These are phyloP conservation scores for Cerrena zonata DNA, from an alignment of 1,284 basidiomycete genomes.

Conservation along the genomic window DNA sequence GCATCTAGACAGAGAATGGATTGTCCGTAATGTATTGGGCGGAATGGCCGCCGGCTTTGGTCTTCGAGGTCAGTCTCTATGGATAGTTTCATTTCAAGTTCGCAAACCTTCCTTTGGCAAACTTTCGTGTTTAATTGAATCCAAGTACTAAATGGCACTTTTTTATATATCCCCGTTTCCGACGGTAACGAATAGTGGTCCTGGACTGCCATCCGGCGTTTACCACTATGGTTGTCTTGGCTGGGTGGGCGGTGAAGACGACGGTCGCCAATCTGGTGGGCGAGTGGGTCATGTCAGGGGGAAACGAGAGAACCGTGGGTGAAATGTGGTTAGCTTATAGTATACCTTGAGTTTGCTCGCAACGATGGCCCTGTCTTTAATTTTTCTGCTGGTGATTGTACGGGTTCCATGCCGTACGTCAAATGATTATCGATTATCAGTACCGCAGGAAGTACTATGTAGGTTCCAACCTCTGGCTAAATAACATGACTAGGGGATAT, in stretches of 20 bases:
- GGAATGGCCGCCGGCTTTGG: conserved; percentile 79
- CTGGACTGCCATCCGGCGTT: conserved; percentile 70
- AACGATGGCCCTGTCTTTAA: not conserved
- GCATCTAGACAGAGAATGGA: conserved; percentile 75
- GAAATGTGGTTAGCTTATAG: conserved; percentile 74
- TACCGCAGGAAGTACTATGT: too few relatives aligned
- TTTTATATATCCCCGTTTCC: not conserved
- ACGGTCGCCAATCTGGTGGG: conserved; percentile 54
- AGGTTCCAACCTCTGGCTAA: too few relatives aligned
- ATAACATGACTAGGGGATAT: too few relatives aligned
- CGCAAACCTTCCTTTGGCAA: not conserved
- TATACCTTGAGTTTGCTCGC: conserved; percentile 46
- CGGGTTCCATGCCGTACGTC: too few relatives aligned
- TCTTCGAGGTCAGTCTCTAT: conserved; percentile 41
- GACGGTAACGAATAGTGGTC: conserved; percentile 44
- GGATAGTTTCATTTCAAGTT: not conserved
- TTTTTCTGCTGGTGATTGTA: too few relatives aligned
- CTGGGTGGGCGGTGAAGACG: conserved; percentile 74
- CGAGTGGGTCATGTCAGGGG: conserved; percentile 51
- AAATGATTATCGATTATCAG: too few relatives aligned
- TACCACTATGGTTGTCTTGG: conserved; percentile 71
- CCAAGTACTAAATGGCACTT: not conserved
- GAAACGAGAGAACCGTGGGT: conserved; percentile 40
- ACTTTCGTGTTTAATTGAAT: not conserved
- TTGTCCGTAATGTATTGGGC: conserved; percentile 76